Conservation (phyloP, 306 rosid species). For the Pterocarpus santalinus region DNA sequence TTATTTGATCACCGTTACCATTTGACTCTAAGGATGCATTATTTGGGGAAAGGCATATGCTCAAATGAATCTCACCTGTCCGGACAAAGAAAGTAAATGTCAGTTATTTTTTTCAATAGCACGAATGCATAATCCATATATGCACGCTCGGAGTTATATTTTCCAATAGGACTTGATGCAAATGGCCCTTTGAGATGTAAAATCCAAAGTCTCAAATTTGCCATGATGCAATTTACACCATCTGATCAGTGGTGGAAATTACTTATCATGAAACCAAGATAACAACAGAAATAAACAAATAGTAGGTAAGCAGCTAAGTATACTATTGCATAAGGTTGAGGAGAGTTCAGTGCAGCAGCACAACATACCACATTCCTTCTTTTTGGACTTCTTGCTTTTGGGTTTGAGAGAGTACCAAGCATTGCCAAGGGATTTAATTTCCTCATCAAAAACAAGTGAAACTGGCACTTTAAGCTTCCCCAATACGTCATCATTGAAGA, state of each 20-base stretch:
- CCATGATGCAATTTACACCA: slow-evolving; percentile 40
- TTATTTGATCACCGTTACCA: slow-evolving; percentile 39
- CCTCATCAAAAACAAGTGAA: slow-evolving; percentile 71
- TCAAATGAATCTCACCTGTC: slow-evolving; percentile 82
- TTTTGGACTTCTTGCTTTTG: slow-evolving; percentile 72
- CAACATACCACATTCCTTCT: slow-evolving; percentile 79
- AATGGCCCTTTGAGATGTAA: slow-evolving; percentile 38
- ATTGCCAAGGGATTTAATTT: slow-evolving; percentile 65
- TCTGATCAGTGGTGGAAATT: neutral
- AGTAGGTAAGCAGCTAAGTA: neutral
- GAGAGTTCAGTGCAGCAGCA: slow-evolving; percentile 20
- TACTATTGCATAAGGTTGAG: slow-evolving; percentile 22
- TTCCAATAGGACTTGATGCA: slow-evolving; percentile 30
- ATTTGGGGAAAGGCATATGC: slow-evolving; percentile 58
- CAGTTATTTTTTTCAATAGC: slow-evolving; percentile 35
- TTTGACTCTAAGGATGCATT: slow-evolving; percentile 51
- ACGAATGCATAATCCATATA: slow-evolving; percentile 26
- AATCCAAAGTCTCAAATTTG: slow-evolving; percentile 13
- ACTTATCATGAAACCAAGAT: slow-evolving; percentile 28
- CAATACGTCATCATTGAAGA: slow-evolving; percentile 79
- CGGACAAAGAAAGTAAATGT: slow-evolving; percentile 30
- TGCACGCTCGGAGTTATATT: neutral
- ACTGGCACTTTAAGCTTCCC: slow-evolving; percentile 73
- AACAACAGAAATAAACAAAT: slow-evolving; percentile 17
- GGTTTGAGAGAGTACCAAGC: slow-evolving; percentile 83